These are phyloP conservation scores for Bonnemaisonia californica DNA, from an alignment of 31 red algal species.

Conservation along the genomic window DNA sequence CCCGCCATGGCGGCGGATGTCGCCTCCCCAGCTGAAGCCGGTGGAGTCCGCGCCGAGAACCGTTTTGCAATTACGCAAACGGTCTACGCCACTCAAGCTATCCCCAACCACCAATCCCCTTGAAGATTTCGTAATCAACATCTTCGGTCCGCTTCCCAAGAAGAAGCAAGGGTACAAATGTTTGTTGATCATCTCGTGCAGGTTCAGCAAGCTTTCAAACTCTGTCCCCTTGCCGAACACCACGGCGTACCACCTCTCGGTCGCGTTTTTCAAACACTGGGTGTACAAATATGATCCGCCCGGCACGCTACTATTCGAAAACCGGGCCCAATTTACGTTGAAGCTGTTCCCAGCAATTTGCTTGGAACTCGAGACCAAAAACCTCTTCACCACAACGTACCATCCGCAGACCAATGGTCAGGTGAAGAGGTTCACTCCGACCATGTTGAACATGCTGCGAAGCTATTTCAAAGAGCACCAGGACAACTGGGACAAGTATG, in stretches of 20 bases:
- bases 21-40: no score
- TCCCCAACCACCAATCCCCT: conserved; percentile 8
- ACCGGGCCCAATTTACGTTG: conserved; percentile 21
- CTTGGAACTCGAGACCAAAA: no score
- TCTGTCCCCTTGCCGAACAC: conserved; percentile 7
- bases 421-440: no score
- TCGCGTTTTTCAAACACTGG: conserved; percentile 1
- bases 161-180: background rate
- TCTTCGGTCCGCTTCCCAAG: background rate
- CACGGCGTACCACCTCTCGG: background rate
- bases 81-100: background rate
- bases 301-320: conserved; percentile 9
- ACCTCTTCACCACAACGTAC: no score
- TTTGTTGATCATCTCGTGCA: no score
- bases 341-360: conserved; percentile 29
- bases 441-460: no score
- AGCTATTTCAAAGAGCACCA: no score
- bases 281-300: conserved; percentile 26
- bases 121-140: background rate
- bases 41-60: no score
- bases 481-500: no score
- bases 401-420: no score
- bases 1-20: no score
- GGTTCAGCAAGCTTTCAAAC: conserved; percentile 19
- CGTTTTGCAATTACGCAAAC: background rate